Conservation (phyloP, 352 stramenopile genomes). For the Phytophthora pistaciae region DNA sequence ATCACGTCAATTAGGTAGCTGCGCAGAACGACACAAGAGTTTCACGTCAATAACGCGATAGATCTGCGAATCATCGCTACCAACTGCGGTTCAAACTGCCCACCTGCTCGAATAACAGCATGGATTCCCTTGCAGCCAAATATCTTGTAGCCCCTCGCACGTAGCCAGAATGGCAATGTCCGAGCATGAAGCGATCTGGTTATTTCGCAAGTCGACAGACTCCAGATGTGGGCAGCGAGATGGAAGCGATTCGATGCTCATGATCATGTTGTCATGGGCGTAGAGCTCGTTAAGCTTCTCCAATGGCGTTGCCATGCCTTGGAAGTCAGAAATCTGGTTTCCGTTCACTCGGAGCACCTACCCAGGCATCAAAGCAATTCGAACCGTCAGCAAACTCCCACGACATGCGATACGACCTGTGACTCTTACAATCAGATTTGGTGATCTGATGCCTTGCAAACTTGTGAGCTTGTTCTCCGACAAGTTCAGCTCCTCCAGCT, state of each 20-base stretch:
- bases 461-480: conserved; percentile 62
- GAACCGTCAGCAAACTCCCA: neutral
- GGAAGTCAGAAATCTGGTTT: conserved; percentile 55
- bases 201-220: conserved; percentile 80
- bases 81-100: neutral
- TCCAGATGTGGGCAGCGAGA: conserved; percentile 61
- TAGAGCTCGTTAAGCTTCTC: conserved; percentile 75
- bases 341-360: conserved; percentile 61
- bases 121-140: conserved; percentile 78
- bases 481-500: conserved; percentile 81
- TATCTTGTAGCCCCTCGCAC: conserved; percentile 53
- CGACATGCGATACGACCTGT: neutral
- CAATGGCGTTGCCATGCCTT: conserved; percentile 46
- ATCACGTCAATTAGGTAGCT: conserved; percentile 72
- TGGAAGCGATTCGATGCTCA: conserved; percentile 39
- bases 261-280: conserved; percentile 60
- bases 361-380: neutral
- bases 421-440: conserved; percentile 51
- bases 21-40: neutral
- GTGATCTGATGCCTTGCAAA: conserved; percentile 61
- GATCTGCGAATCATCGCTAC: neutral
- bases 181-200: conserved; percentile 42
- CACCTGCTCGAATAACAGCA: conserved; percentile 67
- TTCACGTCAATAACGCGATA: neutral
- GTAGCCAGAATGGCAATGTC: conserved; percentile 36